phyloP scores from a whole-genome alignment of 345 rosid genomes.

The Passiflora organensis region DNA sequence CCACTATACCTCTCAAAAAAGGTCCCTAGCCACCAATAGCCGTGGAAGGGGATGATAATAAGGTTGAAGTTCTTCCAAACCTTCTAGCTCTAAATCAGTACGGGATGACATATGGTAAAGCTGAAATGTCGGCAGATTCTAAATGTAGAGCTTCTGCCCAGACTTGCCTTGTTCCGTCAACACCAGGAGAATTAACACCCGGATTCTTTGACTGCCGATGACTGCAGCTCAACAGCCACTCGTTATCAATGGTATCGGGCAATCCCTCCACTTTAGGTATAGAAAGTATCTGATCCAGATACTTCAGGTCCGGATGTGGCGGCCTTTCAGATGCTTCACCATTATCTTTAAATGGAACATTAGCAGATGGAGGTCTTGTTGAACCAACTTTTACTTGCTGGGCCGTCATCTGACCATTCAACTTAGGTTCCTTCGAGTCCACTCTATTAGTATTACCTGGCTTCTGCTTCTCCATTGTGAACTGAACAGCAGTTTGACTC shows the following conservation, averaged over 20 bases:
- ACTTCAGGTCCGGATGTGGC: conserved; percentile 69
- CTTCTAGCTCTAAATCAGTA: conserved; percentile 30
- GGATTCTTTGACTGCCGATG: conserved; percentile 29
- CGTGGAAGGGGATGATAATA: not conserved
- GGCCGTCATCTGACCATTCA: conserved; percentile 9
- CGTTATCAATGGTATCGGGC: conserved; percentile 45
- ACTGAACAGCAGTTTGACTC: conserved; percentile 6
- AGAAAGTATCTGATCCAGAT: conserved; percentile 44
- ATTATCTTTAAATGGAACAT: conserved; percentile 29
- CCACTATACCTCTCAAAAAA: not conserved
- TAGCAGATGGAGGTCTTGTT: conserved; percentile 15
- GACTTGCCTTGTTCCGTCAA: conserved; percentile 33
- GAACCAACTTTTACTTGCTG: not conserved
- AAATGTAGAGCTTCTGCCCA: conserved; percentile 64
- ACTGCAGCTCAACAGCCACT: conserved; percentile 49
- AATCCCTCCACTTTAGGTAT: conserved; percentile 54
- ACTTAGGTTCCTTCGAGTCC: conserved; percentile 6
- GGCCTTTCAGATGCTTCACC: conserved; percentile 38
- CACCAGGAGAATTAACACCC: conserved; percentile 22
- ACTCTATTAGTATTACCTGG: conserved; percentile 6
- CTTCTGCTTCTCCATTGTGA: conserved; percentile 3
- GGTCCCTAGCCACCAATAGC: not conserved
- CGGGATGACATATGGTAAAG: conserved; percentile 76
- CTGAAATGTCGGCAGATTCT: conserved; percentile 54
- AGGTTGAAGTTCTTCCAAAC: not conserved